phyloP scores from a whole-genome alignment of 2,329 filamentous ascomycete genomes.

The Talaromyces funiculosus region DNA sequence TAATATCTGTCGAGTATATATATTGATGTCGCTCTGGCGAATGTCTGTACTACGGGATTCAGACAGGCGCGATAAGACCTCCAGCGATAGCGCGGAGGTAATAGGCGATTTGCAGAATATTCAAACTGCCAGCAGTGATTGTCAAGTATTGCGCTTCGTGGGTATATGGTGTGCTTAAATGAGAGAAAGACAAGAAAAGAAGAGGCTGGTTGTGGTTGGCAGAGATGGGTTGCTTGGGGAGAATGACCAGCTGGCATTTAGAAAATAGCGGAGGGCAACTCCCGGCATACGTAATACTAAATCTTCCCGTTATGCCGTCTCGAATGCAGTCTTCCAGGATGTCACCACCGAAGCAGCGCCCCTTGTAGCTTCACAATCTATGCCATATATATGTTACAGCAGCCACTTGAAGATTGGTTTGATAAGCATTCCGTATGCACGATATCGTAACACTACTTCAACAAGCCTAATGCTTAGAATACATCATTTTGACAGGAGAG shows the following conservation, averaged over 20 bases:
- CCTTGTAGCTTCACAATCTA: not conserved
- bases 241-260: constrained; percentile 10
- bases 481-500: not conserved
- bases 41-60: not conserved
- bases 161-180: not conserved
- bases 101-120: not conserved
- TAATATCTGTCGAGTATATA: not conserved
- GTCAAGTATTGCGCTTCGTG: not conserved
- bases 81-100: not conserved
- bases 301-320: no score
- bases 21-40: not conserved
- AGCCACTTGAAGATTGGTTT: not conserved
- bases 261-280: not conserved
- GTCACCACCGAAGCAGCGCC: not conserved
- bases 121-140: not conserved
- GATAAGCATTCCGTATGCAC: not conserved
- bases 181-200: not conserved
- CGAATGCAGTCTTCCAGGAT: no score
- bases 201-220: not conserved
- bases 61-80: not conserved
- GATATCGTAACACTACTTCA: not conserved
- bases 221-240: not conserved
- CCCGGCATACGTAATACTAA: not conserved
- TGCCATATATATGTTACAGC: not conserved
- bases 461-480: no score